Percentiles rank a stretch among this genome's conserved stretches.
Evolutionary conservation across 1,284 basidiomycete species (phyloP).

Genomic region (Entoloma clypeatum): DNA sequence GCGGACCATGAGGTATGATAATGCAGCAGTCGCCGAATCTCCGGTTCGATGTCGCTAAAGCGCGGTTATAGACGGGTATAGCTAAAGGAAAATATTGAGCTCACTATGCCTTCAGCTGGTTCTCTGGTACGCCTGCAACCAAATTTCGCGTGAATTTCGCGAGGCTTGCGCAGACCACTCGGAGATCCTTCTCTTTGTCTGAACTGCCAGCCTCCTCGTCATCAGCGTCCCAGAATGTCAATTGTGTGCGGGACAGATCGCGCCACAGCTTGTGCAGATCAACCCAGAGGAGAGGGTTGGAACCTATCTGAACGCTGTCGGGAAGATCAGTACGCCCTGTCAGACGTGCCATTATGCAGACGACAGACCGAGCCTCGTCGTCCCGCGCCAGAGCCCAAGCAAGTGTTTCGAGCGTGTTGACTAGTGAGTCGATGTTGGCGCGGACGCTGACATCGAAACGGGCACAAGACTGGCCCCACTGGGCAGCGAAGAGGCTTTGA

Average conservation of each 20-base stretch:
- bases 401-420: constrained; percentile 39
- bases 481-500: constrained; percentile 22
- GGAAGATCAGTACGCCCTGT: background rate
- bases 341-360: background rate
- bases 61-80: constrained; percentile 11
- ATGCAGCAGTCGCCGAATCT: constrained; percentile 56
- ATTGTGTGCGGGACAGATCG: constrained; percentile 40
- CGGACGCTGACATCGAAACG: constrained; percentile 34
- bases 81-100: constrained; percentile 26
- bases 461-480: constrained; percentile 37
- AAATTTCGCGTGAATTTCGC: constrained; percentile 76
- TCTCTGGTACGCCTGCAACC: constrained; percentile 60
- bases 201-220: constrained; percentile 32
- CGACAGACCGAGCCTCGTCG: constrained; percentile 43
- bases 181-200: constrained; percentile 30
- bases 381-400: constrained; percentile 44
- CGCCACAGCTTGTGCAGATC: constrained; percentile 52
- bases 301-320: constrained; percentile 44
- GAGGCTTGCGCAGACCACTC: constrained; percentile 43
- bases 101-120: constrained; percentile 67
- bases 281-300: constrained; percentile 49
- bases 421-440: constrained; percentile 27
- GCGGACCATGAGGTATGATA: constrained; percentile 68
- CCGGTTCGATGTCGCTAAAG: constrained; percentile 58
- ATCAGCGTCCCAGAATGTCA: constrained; percentile 45